Evolutionary conservation across 2,329 filamentous ascomycete genomes (phyloP), one percentile per base, ranked within the genome.

Genomic region (Xylaria sp.): DNA sequence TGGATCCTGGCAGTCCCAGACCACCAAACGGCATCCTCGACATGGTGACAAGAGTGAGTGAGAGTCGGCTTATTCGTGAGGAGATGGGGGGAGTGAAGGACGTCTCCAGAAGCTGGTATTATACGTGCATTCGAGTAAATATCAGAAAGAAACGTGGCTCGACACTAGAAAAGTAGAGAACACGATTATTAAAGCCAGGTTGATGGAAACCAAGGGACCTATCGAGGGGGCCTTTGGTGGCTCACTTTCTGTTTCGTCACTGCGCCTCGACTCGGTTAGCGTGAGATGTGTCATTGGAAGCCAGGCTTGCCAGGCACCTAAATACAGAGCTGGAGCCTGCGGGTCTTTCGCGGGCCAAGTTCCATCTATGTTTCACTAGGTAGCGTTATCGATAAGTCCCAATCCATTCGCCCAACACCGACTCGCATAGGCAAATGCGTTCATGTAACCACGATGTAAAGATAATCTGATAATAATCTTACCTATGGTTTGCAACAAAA

Each of bases 11-110:
- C 61, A 71, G 44, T 51, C 69, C 69, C 44, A 68, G 13, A 20
- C 69, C 69, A 54, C 69, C 69, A 56, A 71, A 71, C 17, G 69
- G 69, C 63, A 67, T 71, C 51, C 66, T 65, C 44, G 69, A 71
- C 69, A 71, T 71, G 53, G 20, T 57, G 20, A n/a, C 31, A 46
- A 40, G 15, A 23, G 33, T 10, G 4, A 36, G 1, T 23, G 23
- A 23, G 23, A n/a, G 53, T n/a, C 40, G 2, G 49, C 6, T 38
- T 38, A 17, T 33, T 63, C 17, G 26, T 40, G 23, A n/a, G 54
- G 20, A 42, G 7, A 33, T 20, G 56, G 23, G 20, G 5, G 2
- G 33, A 46, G 13, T 1, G 5, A 31, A 20, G 15, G 40, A 38
- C 4, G 53, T 38, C 6, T 56, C 53, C 4, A 23, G 53, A 13